phyloP scores from a whole-genome alignment of 306 rosid genomes.

The Heteromeles arbutifolia region DNA sequence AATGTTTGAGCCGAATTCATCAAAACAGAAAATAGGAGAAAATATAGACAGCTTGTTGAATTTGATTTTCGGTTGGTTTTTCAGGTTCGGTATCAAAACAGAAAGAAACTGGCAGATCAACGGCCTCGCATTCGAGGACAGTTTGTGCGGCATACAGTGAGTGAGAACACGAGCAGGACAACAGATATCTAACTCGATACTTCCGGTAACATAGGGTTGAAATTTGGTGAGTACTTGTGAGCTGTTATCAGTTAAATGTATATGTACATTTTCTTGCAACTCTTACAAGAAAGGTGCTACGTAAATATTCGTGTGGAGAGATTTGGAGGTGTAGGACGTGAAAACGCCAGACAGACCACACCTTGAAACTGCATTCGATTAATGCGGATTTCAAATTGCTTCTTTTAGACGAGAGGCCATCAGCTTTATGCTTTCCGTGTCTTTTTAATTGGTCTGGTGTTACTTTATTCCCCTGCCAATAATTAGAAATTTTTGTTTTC shows the following conservation, averaged over 20 bases:
- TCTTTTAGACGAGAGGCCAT: not conserved
- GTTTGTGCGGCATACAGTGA: conserved; percentile 52
- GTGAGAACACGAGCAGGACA: conserved; percentile 39
- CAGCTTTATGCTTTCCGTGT: not conserved
- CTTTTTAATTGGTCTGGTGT: not conserved
- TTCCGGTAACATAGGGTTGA: not conserved
- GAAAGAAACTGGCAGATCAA: conserved; percentile 68
- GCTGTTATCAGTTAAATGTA: not conserved
- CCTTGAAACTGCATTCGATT: not conserved
- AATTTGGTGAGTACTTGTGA: not conserved
- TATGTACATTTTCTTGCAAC: not conserved
- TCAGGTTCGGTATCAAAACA: conserved; percentile 70
- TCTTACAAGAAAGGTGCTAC: not conserved
- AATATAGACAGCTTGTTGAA: not conserved
- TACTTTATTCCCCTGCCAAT: not conserved
- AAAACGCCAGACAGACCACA: not conserved
- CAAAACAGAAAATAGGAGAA: not conserved
- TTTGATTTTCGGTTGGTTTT: conserved; percentile 10
- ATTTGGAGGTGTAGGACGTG: not conserved
- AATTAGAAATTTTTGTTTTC: not conserved
- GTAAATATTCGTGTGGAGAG: conserved; percentile 6
- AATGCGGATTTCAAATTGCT: not conserved
- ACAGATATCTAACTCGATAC: conserved; percentile 44
- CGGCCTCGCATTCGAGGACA: conserved; percentile 66
- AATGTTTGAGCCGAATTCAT: not conserved